Conservation (phyloP, 805 yeast species). For the Nakazawaea wyomingensis region DNA sequence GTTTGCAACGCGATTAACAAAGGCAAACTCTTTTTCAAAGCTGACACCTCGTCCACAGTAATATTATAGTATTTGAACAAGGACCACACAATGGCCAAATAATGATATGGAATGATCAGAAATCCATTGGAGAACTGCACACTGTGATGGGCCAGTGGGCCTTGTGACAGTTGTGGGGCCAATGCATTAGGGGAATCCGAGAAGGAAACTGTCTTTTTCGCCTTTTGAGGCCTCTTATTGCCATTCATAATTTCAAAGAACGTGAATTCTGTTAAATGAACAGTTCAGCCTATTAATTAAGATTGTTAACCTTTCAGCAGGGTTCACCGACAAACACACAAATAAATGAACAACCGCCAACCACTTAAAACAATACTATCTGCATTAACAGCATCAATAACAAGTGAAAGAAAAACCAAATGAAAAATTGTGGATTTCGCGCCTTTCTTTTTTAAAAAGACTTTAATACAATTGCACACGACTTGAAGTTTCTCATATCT, state of each 20-base stretch:
- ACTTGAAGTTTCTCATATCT: no score
- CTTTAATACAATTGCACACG: no score
- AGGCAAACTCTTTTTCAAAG: slow-evolving; percentile 23
- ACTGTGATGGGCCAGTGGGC: not conserved
- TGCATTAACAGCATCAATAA: no score
- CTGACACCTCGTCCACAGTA: slow-evolving; percentile 22
- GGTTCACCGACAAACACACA: no score
- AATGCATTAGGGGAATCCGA: slow-evolving; percentile 12
- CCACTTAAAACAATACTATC: no score
- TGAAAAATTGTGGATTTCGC: no score
- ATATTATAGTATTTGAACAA: slow-evolving; percentile 29
- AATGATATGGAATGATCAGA: slow-evolving; percentile 27
- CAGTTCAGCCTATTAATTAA: no score
- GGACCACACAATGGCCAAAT: slow-evolving; percentile 19
- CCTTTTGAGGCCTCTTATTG: slow-evolving; percentile 15
- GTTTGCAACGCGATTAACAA: slow-evolving; percentile 30
- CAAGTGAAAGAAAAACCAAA: no score
- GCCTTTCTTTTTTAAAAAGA: no score
- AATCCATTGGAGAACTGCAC: slow-evolving; percentile 2
- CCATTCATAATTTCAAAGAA: not conserved
- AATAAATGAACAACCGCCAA: no score
- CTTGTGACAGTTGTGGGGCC: slow-evolving; percentile 6
- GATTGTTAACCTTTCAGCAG: no score
- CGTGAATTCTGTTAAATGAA: no score
- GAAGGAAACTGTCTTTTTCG: slow-evolving; percentile 26